These are phyloP conservation scores for Boletus bicolor DNA, from an alignment of 768 basidiomycete genomes.

Conservation along the genomic window DNA sequence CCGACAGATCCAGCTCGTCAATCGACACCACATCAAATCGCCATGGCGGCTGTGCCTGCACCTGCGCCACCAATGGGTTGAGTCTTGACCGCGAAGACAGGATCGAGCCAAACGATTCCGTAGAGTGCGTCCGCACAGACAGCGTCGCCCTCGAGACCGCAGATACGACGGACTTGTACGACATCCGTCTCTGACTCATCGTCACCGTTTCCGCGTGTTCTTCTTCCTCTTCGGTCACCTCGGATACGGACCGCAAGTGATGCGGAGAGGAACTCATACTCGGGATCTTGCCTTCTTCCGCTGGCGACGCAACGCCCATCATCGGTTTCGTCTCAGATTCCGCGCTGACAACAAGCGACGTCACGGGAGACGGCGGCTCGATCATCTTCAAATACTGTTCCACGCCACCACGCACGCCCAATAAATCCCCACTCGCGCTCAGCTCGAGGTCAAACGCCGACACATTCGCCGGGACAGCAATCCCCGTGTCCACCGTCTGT, in stretches of 20 bases:
- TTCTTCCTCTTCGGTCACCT: constrained; percentile 33
- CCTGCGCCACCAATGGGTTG: constrained; percentile 33
- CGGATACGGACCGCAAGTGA: constrained; percentile 30
- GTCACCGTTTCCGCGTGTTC: constrained; percentile 15
- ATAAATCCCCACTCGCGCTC: constrained; percentile 55
- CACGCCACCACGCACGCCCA: constrained; percentile 59
- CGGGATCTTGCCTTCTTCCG: constrained; percentile 9
- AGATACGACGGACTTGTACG: constrained; percentile 24
- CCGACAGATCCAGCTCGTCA: constrained; percentile 79
- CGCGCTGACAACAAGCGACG: constrained; percentile 5
- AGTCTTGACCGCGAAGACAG: constrained; percentile 29
- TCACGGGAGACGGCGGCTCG: constrained; percentile 33
- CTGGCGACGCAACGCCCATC: neutral
- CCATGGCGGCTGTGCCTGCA: constrained; percentile 46
- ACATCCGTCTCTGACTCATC: constrained; percentile 15
- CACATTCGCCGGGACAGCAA: constrained; percentile 42
- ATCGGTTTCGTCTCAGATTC: constrained; percentile 4
- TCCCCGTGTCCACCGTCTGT: constrained; percentile 34
- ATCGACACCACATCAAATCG: constrained; percentile 72
- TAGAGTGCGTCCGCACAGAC: constrained; percentile 32
- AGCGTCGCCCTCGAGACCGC: constrained; percentile 15
- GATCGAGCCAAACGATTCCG: constrained; percentile 33
- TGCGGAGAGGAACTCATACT: constrained; percentile 5
- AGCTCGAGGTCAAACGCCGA: constrained; percentile 72
- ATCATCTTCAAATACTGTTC: constrained; percentile 64